Conservation (phyloP, 345 rosid genomes). For the Populus alba region DNA sequence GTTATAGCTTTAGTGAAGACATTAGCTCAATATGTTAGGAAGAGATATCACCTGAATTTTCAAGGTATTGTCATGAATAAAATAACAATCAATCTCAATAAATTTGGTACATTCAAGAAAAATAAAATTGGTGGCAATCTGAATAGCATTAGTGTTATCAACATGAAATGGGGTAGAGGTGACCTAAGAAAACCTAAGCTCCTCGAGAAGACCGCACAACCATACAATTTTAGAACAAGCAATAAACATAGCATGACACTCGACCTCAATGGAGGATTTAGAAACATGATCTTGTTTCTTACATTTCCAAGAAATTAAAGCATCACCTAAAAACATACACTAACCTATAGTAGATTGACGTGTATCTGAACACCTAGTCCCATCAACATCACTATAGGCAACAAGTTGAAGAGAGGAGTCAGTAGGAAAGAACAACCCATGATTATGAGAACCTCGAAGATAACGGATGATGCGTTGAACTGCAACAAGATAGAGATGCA, state of each 20-base stretch:
- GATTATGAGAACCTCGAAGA: background rate
- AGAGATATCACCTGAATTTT: no score
- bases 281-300: background rate
- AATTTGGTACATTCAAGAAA: no score
- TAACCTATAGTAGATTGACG: fast-evolving
- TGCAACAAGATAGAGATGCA: background rate
- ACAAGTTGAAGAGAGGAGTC: background rate
- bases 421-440: background rate
- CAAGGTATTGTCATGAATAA: no score
- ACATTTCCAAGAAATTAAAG: background rate
- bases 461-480: background rate
- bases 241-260: background rate
- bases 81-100: no score
- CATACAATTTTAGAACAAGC: background rate
- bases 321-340: background rate
- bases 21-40: no score
- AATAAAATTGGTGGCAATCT: background rate
- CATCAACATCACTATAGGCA: no score
- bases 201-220: fast-evolving
- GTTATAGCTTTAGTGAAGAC: no score
- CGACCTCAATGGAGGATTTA: no score
- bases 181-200: background rate
- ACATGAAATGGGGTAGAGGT: no score
- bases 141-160: background rate
- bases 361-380: background rate